These are phyloP conservation scores for Exophiala mesophila DNA, from an alignment of 2,329 filamentous ascomycete genomes.

Conservation along the genomic window DNA sequence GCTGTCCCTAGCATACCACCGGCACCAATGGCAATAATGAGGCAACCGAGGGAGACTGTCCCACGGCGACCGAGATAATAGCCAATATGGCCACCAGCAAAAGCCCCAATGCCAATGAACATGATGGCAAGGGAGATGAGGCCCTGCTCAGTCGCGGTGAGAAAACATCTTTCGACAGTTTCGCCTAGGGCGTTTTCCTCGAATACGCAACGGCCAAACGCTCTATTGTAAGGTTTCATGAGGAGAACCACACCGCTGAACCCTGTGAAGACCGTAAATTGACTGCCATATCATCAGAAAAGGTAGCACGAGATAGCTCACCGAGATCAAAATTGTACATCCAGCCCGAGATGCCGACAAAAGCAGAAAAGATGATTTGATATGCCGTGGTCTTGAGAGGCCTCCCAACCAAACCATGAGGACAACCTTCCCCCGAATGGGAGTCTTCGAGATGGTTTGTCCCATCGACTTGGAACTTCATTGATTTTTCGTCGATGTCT, in stretches of 20 bases:
- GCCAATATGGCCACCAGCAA: slow-evolving; percentile 58
- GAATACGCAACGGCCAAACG: neutral
- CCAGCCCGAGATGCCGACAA: slow-evolving; percentile 5
- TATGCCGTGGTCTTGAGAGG: neutral
- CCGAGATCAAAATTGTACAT: slow-evolving; percentile 8
- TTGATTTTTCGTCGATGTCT: too few species aligned
- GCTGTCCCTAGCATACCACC: slow-evolving; percentile 42
- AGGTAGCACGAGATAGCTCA: too few species aligned
- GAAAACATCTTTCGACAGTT: neutral
- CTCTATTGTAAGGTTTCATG: neutral
- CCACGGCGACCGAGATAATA: slow-evolving; percentile 55
- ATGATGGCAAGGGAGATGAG: slow-evolving; percentile 29
- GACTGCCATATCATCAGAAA: neutral
- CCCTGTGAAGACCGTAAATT: neutral
- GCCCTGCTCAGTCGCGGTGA: slow-evolving; percentile 28
- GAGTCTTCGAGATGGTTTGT: too few species aligned
- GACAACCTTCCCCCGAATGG: too few species aligned
- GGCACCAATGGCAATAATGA: slow-evolving; percentile 63
- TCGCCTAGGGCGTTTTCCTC: neutral
- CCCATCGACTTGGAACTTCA: too few species aligned
- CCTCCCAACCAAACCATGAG: too few species aligned
- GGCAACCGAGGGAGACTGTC: slow-evolving; percentile 57
- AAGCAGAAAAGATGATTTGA: slow-evolving; percentile 3
- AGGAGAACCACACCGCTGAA: slow-evolving; percentile 1
- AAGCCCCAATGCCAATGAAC: slow-evolving; percentile 29